Evolutionary conservation across 2,329 filamentous ascomycete genomes (phyloP).

Genomic region (Phialophora verrucosa): DNA sequence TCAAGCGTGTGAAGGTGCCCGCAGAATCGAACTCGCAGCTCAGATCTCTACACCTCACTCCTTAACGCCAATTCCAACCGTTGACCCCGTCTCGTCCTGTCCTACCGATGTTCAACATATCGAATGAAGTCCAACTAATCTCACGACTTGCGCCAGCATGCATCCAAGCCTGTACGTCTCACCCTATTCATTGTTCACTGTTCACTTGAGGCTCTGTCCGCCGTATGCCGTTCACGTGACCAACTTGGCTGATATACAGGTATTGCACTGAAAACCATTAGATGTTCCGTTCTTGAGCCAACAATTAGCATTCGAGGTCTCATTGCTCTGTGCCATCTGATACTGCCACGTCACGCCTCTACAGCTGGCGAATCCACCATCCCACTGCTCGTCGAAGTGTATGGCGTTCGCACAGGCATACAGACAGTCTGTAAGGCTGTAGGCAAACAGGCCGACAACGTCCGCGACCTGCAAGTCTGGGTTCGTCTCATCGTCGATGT

Average conservation of each 20-base stretch:
- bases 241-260: slow-evolving; percentile 26
- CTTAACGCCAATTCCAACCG: not conserved
- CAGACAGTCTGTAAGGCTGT: slow-evolving; percentile 31
- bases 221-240: not conserved
- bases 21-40: too few species aligned
- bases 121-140: not conserved
- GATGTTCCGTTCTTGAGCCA: slow-evolving; percentile 34
- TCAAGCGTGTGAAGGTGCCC: too few species aligned
- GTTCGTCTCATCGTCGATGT: slow-evolving; percentile 11
- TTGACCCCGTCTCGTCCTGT: not conserved
- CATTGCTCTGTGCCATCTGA: slow-evolving; percentile 25
- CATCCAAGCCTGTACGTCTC: not conserved
- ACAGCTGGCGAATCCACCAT: slow-evolving; percentile 14
- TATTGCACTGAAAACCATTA: slow-evolving; percentile 24
- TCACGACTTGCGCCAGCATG: not conserved
- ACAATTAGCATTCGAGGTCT: slow-evolving; percentile 24
- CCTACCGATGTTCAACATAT: not conserved
- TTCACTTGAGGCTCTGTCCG: not conserved
- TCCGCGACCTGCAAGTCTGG: slow-evolving; percentile 27
- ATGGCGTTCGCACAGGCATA: slow-evolving; percentile 29
- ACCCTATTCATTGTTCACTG: not conserved
- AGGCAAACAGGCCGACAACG: slow-evolving; percentile 26
- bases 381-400: slow-evolving; percentile 14
- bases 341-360: slow-evolving; percentile 29
- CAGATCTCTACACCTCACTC: not conserved